Base-by-base conservation (phyloP, 306 rosid genomes). In the Cucurbita ficifolia region DNA sequence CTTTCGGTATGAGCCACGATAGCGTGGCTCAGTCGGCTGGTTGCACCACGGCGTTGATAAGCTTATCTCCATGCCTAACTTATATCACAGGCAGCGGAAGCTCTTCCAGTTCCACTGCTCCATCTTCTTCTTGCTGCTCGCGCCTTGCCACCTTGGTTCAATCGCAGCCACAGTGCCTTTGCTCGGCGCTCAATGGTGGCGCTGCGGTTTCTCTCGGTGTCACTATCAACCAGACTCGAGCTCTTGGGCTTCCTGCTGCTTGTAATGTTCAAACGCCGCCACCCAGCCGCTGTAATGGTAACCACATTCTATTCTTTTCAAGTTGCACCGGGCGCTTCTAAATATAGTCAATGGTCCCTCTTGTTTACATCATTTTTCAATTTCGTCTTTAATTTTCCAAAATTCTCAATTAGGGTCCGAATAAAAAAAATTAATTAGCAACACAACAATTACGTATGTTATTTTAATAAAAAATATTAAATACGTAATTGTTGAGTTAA, bases 231-330 rank as follows among this genome's bases (percentile, higher is more conserved):
- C 89, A 83, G 72, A 86, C 95, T 75, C 83, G 6, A 29, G 95
- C 86, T 56, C 70, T 81, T 21, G 33, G 73, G 6, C 90, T 88
- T 45, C 91, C 91, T 0, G 36, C 50, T 45, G 77, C 84, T 53
- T 88, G 95, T 73, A 56, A 59, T 6, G 70, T 88, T 33, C 89
- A 83, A 55, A 81, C 89, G 33, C 90, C 94, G 51, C 86, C 90
- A 13, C 39, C 80, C 62, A 80, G 79, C 80, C 72, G 68, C 11
- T 88, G 94, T 36, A 54, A 10, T 2, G 81, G 88, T 88, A 79
- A 46, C 51, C 51, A 46, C 2, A 7, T 7, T 29, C 7, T 1
- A 40, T 42, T 8, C 46, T 42, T 7, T 42, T 8, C 46, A 42
- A 42, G 3, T 42, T 42, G 11, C 46, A 42, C 46, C 9, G 2